Conservation (phyloP, 1,284 basidiomycete genomes). For the Papiliotrema terrestris region DNA sequence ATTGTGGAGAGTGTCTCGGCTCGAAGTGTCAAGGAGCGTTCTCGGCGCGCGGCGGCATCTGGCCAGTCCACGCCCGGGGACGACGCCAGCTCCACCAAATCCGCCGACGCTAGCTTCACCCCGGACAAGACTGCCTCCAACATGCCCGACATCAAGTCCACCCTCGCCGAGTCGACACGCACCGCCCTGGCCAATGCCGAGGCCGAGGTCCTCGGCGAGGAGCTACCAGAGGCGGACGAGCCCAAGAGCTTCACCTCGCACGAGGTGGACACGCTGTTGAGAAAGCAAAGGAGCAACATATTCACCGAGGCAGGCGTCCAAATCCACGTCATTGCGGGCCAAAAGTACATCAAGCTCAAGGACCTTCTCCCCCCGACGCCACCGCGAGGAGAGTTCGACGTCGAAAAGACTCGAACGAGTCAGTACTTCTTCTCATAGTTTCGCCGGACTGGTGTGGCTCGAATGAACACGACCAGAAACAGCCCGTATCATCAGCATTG, state of each 20-base stretch:
- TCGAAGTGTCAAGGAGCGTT: slow-evolving; percentile 7
- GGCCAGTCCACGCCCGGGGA: slow-evolving; percentile 16
- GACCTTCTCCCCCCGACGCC: slow-evolving; percentile 81
- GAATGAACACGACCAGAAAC: background rate
- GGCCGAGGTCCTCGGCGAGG: slow-evolving; percentile 4
- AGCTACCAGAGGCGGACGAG: slow-evolving; percentile 8
- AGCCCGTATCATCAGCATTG: background rate
- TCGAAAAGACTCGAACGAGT: slow-evolving; percentile 74
- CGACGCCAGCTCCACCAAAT: too few species aligned
- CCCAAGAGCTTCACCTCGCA: background rate
- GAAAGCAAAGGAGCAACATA: too few species aligned
- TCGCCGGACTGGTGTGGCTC: too few species aligned
- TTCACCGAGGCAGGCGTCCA: slow-evolving; percentile 3
- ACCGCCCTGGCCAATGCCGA: background rate
- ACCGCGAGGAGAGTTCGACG: slow-evolving; percentile 81
- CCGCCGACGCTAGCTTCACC: too few species aligned
- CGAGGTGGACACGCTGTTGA: slow-evolving; percentile 1
- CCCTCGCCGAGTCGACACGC: too few species aligned
- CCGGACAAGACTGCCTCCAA: too few species aligned
- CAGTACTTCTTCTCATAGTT: slow-evolving; percentile 74
- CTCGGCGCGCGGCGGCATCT: slow-evolving; percentile 13
- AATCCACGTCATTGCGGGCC: slow-evolving; percentile 23
- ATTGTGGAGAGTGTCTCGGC: slow-evolving; percentile 11
- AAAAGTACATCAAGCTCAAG: slow-evolving; percentile 65
- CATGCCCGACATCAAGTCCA: too few species aligned